phyloP scores from a whole-genome alignment of 2,329 filamentous ascomycete species.

The Periconia sp. region DNA sequence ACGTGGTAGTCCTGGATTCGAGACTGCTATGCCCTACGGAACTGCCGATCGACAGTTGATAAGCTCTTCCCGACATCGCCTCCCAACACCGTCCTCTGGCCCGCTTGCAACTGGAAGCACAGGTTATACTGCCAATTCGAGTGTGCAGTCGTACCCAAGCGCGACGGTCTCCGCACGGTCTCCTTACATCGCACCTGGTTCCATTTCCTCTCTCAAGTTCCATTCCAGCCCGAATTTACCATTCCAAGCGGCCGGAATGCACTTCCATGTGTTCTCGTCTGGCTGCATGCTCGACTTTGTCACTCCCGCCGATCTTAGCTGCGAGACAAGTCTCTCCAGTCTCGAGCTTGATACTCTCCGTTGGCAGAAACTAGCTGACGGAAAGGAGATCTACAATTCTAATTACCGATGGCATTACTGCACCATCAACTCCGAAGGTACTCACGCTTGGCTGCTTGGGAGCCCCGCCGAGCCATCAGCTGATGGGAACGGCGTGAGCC shows the following conservation, averaged over 20 bases:
- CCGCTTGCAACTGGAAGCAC: constrained; percentile 48
- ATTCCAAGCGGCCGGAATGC: constrained; percentile 85
- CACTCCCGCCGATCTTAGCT: constrained; percentile 87
- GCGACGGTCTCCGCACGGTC: constrained; percentile 52
- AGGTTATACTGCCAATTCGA: constrained; percentile 76
- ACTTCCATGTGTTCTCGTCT: constrained; percentile 95
- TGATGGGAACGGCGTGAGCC: constrained; percentile 70
- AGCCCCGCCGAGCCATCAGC: constrained; percentile 76
- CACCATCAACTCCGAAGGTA: constrained; percentile 92
- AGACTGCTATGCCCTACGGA: constrained; percentile 68
- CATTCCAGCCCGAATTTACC: constrained; percentile 85
- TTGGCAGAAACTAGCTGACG: constrained; percentile 95
- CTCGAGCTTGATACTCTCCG: constrained; percentile 85
- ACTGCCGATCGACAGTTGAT: constrained; percentile 51
- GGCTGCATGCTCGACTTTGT: constrained; percentile 93
- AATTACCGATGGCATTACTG: constrained; percentile 99
- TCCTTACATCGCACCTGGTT: constrained; percentile 70
- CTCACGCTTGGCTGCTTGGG: constrained; percentile 95
- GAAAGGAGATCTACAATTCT: constrained; percentile 87
- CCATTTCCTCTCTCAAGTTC: constrained; percentile 90
- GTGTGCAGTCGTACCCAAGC: constrained; percentile 62
- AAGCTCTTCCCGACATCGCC: constrained; percentile 40
- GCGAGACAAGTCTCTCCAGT: constrained; percentile 89
- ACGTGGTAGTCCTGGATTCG: constrained; percentile 85
- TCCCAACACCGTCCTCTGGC: constrained; percentile 33